Base-by-base conservation (phyloP, 495 filamentous ascomycete genomes). In the Podospora bellae-mahoneyi region DNA sequence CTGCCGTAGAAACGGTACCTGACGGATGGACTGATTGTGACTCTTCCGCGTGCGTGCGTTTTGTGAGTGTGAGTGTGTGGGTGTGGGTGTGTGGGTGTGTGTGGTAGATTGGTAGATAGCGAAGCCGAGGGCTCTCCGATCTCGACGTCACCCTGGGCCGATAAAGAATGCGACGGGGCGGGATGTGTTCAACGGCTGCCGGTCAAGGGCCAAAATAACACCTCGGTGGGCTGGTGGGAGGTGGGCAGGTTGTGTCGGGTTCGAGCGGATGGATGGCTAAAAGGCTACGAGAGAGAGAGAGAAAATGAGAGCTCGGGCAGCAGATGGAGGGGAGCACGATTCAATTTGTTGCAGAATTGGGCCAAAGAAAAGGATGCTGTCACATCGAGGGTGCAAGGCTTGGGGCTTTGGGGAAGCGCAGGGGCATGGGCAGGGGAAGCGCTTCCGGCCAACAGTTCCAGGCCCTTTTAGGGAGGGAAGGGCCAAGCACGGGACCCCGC, bases 301-400 rank as follows among this genome's bases (percentile, higher is more conserved):
- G 30, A 44, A 63, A 63, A 32, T 23, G 27, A 23, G 13, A 59
- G 39, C 15, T 15, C 19, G 23, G 23, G 23, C 23, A 60, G n/a
- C 7, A 66, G 56, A 60, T 27, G 27, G 26, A 60, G 48, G 27
- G 26, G 26, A 34, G 39, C 67, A 63, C 64, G 23, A 60, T 28
- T 64, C 34, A 28, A 65, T 64, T 53, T 64, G 62, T 18, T 44
- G 34, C 16, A 23, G 20, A 48, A 19, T 23, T 54, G 48, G 48
- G 0, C 55, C n/a, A 58, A 26, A 58, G 23, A 58, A 18, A 58
- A 20, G 55, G 55, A 58, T 58, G 56, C 70, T 66, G 60, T 69
- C 58, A 62, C 70, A 68, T 74, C 72, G 70, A 74, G 74, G 72
- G 66, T 60, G 70, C 30, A 32, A 32, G 30, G 39, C 39, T 48